phyloP scores from a whole-genome alignment of 2,329 filamentous ascomycete genomes.

The Geoglossum cookeanum region DNA sequence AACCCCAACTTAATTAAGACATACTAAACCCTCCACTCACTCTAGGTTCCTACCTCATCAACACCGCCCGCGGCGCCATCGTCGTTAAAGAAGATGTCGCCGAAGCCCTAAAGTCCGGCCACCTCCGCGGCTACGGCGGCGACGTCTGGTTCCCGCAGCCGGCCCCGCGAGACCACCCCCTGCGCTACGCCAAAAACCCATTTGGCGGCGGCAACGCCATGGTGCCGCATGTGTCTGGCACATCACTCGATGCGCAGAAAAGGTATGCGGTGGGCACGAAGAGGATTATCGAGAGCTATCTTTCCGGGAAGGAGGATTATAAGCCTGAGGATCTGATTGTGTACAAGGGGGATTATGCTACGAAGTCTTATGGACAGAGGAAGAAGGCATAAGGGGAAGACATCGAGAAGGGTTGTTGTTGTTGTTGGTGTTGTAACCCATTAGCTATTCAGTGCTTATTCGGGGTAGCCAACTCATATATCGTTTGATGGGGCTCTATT shows the following conservation, averaged over 20 bases:
- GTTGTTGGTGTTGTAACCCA: no score
- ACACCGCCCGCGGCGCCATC: slow-evolving; percentile 96
- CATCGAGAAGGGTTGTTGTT: no score
- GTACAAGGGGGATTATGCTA: slow-evolving; percentile 76
- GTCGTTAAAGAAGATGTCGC: slow-evolving; percentile 99
- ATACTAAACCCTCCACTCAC: neutral
- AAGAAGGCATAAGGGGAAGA: no score
- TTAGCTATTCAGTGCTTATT: no score
- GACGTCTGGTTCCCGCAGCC: slow-evolving; percentile 98
- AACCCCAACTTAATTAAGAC: neutral
- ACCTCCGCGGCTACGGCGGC: slow-evolving; percentile 74
- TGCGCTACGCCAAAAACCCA: slow-evolving; percentile 83
- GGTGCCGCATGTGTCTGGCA: slow-evolving; percentile 98
- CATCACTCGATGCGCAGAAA: slow-evolving; percentile 93
- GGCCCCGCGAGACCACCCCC: slow-evolving; percentile 77
- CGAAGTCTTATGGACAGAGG: no score
- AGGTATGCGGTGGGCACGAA: slow-evolving; percentile 78
- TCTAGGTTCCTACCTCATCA: slow-evolving; percentile 88
- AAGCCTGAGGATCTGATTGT: slow-evolving; percentile 80
- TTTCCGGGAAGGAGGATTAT: slow-evolving; percentile 76
- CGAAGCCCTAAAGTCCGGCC: slow-evolving; percentile 74
- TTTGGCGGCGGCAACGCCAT: slow-evolving; percentile 97
- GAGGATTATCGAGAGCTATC: slow-evolving; percentile 80
- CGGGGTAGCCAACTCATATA: no score
- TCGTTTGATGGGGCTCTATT: no score